Evolutionary conservation across 129 eudicot genomes (phyloP), one percentile per base, ranked within the genome.

Genomic region (Mikania micrantha): DNA sequence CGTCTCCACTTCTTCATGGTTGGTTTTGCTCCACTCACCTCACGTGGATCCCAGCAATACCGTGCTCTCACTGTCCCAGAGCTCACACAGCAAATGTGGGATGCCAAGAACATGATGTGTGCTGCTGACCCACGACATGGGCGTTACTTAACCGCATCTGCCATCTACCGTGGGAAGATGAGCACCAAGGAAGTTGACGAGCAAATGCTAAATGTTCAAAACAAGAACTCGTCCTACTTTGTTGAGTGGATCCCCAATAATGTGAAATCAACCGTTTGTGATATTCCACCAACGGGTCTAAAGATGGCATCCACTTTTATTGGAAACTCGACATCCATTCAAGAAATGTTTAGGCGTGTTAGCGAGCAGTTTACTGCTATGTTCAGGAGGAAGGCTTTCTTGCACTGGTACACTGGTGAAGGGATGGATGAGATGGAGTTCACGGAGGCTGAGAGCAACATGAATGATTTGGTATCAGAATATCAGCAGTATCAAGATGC

Each of bases 1-100:
- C 80, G 84, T 56, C 88, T 83, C 60, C 88, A 83, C 80, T 79
- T 83, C 72, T 83, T 83, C 69, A 83, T 83, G 87, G 87, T 83
- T 32, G 87, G 87, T 15, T 83, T 83, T 28, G 87, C 87, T 22
- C 84, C 87, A 11, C 82, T 83, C 5, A 83, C 88, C 38, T 83
- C 88, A 21, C 82, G 85, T 16, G 88, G 88, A 32, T 83, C 88
- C 38, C 88, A 83, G 67, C 88, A 83, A 59, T 83, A 83, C 82
- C 82, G 85, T 4, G 74, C 84, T 16, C 61, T 83, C 27, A 76
- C 82, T 3, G 82, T 83, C 29, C 88, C 88, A 1, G 88, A 83
- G 57, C 81, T 83, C 29, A 83, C 88, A 20, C 88, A 83, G 20
- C 88, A 83, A 79, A 83, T 83, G 88, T 83, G 88, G 88, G 88